A percentile compares a stretch with the other conserved stretches of the same genome.
Evolutionary conservation across 495 filamentous ascomycete genomes (phyloP).

Genomic region (Cudoniella acicularis): DNA sequence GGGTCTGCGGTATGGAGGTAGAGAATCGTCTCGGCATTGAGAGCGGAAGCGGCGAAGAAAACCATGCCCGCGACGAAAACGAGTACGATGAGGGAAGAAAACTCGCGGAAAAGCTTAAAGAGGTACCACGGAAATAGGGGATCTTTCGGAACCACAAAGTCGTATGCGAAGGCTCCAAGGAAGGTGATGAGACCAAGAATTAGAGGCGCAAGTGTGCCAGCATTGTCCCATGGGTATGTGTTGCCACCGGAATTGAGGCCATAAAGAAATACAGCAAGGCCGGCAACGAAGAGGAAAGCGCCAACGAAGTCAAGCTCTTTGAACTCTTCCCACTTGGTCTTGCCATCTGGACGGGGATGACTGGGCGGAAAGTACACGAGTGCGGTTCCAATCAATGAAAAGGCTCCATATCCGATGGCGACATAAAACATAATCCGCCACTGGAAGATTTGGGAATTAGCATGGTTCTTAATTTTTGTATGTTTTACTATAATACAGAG

Average conservation of each 20-base stretch:
- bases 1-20: conserved; percentile 27
- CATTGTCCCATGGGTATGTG: conserved; percentile 19
- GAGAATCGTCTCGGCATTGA: conserved; percentile 26
- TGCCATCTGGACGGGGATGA: conserved; percentile 28
- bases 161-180: conserved; percentile 24
- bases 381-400: conserved; percentile 25
- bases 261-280: conserved; percentile 29
- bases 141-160: conserved; percentile 24
- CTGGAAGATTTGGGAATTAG: conserved; percentile 3
- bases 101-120: conserved; percentile 27
- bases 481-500: too few relatives aligned
- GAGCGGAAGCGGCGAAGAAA: conserved; percentile 24
- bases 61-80: conserved; percentile 31
- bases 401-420: conserved; percentile 27
- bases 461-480: too few relatives aligned
- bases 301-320: conserved; percentile 33
- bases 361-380: conserved; percentile 32
- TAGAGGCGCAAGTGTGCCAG: conserved; percentile 24
- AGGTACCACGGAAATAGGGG: conserved; percentile 30
- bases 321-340: conserved; percentile 24
- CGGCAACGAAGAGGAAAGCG: conserved; percentile 25
- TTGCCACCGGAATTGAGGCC: conserved; percentile 36
- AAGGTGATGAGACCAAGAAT: conserved; percentile 25
- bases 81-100: conserved; percentile 24
- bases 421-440: conserved; percentile 26